These are phyloP conservation scores for Penicillium sp. DNA, from an alignment of 2,329 filamentous ascomycete genomes.

Conservation along the genomic window DNA sequence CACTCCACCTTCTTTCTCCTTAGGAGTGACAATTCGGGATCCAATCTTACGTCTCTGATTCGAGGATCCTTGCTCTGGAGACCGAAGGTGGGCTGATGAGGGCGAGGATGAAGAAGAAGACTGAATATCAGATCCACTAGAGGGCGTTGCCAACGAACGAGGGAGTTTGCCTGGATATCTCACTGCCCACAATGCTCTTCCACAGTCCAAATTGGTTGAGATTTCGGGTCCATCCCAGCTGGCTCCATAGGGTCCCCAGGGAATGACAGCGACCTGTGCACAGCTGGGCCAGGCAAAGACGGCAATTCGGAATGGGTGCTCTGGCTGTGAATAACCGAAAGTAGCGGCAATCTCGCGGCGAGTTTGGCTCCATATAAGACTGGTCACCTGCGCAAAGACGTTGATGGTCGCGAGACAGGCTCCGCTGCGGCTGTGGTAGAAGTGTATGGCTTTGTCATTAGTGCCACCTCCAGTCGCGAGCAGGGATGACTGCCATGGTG, in stretches of 20 bases:
- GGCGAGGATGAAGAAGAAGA: slow-evolving; percentile 14
- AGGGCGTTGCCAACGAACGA: slow-evolving; percentile 21
- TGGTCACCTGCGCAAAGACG: slow-evolving; percentile 89
- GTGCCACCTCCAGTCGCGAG: slow-evolving; percentile 89
- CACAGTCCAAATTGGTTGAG: slow-evolving; percentile 36
- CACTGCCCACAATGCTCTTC: slow-evolving; percentile 76
- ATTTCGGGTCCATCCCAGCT: slow-evolving; percentile 29
- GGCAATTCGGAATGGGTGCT: slow-evolving; percentile 84
- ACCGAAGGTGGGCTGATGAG: background rate
- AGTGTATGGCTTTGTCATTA: slow-evolving; percentile 93
- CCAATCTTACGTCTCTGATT: slow-evolving; percentile 13
- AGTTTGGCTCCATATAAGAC: slow-evolving; percentile 83
- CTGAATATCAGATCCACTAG: slow-evolving; percentile 10
- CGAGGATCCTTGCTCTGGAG: background rate
- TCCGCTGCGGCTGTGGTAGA: slow-evolving; percentile 84
- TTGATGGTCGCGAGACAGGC: slow-evolving; percentile 84
- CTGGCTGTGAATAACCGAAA: slow-evolving; percentile 88
- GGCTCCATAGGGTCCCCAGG: slow-evolving; percentile 65
- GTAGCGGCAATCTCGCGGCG: slow-evolving; percentile 87
- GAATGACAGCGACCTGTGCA: slow-evolving; percentile 77
- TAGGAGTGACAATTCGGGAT: slow-evolving; percentile 29
- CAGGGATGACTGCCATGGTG: slow-evolving; percentile 85
- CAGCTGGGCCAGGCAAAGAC: slow-evolving; percentile 95
- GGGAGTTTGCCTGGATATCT: slow-evolving; percentile 69
- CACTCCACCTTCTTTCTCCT: slow-evolving; percentile 53